Conservation (phyloP, 257 asterid genomes). For the Gentiana macrophylla region DNA sequence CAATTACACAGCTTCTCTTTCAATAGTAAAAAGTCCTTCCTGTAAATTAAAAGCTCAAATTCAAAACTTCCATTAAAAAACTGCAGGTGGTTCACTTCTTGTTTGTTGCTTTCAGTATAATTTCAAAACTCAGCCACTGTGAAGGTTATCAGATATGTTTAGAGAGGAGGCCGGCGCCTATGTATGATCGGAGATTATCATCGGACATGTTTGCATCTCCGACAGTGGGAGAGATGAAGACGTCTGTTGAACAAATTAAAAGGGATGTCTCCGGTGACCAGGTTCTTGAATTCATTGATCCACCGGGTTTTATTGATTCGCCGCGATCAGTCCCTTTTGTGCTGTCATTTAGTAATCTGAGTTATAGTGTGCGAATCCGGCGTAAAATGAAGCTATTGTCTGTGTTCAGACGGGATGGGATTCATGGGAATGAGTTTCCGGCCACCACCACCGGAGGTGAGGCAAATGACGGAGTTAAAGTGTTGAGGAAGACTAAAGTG, state of each 20-base stretch:
- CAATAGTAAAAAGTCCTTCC: no score
- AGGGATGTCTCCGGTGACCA: slow-evolving; percentile 54
- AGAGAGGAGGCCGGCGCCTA: slow-evolving; percentile 2
- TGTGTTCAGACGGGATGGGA: neutral
- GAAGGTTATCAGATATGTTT: no score
- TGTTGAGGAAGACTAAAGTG: slow-evolving; percentile 11
- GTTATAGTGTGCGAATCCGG: slow-evolving; percentile 34
- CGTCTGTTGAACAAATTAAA: slow-evolving; percentile 18
- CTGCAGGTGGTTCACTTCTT: no score
- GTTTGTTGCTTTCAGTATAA: no score
- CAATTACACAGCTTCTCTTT: no score
- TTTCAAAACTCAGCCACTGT: no score
- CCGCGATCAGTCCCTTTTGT: neutral
- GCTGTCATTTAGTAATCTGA: slow-evolving; percentile 40
- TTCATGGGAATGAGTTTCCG: no score
- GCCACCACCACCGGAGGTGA: neutral
- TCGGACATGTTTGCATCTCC: slow-evolving; percentile 21
- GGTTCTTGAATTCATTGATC: slow-evolving; percentile 39
- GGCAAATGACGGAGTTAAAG: slow-evolving; percentile 11
- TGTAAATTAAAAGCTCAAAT: no score
- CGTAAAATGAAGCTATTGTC: slow-evolving; percentile 15
- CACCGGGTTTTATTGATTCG: slow-evolving; percentile 4
- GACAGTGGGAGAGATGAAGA: slow-evolving; percentile 26
- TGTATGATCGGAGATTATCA: slow-evolving; percentile 16
- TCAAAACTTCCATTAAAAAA: no score